Conservation (phyloP, 129 eudicot species). For the Apium graveolens region DNA sequence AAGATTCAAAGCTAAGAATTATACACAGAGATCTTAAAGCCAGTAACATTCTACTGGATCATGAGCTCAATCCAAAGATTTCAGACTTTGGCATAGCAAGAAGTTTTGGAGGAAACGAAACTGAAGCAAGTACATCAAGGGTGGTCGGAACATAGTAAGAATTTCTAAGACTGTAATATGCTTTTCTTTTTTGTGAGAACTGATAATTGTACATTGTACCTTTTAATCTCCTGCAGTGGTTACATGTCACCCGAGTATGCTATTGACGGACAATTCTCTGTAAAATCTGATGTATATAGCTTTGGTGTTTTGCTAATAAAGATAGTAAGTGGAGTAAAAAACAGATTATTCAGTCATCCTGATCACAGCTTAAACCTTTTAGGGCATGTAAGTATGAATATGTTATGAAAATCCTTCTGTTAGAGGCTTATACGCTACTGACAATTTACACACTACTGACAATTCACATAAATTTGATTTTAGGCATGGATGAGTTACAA, state of each 20-base stretch:
- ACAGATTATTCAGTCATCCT: constrained; percentile 1
- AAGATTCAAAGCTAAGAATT: constrained; percentile 2
- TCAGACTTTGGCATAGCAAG: constrained; percentile 7
- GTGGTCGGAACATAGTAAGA: constrained; percentile 4
- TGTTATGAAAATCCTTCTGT: background rate
- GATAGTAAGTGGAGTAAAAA: background rate
- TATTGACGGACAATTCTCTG: background rate
- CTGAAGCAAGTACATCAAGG: constrained; percentile 5
- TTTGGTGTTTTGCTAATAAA: background rate
- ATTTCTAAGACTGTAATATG: background rate
- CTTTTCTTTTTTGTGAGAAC: background rate
- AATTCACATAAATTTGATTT: background rate
- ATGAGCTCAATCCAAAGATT: background rate
- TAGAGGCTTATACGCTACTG: background rate
- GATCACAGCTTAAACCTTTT: constrained; percentile 2
- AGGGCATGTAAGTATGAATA: background rate
- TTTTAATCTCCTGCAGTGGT: background rate
- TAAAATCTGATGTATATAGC: constrained; percentile 3
- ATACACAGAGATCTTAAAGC: constrained; percentile 3
- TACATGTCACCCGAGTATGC: constrained; percentile 5
- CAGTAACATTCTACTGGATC: constrained; percentile 1
- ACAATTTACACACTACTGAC: background rate
- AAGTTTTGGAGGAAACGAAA: background rate
- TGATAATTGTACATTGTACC: background rate
- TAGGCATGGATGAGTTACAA: constrained; percentile 6